Base-by-base conservation (phyloP, 2,329 filamentous ascomycete genomes). In the Fusarium pseudograminearum region DNA sequence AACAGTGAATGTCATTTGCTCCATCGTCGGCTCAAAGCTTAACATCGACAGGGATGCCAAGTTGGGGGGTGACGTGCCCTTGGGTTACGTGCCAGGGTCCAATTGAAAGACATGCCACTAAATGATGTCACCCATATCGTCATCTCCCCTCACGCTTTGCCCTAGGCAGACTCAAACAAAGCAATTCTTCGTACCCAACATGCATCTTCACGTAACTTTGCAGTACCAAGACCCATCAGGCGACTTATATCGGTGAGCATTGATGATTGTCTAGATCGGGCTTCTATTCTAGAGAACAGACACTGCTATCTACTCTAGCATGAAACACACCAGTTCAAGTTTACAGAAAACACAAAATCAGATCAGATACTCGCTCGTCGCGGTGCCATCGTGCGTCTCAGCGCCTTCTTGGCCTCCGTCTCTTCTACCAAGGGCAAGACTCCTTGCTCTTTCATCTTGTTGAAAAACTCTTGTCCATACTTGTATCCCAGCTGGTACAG, bases 401-500 rank as follows among this genome's bases (percentile, higher is more conserved):
- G 80, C 30, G 90, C 90, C 79, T 90, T 91, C 84, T 93, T 93
- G 70, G 91, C 91, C 75, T 92, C 91, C 22, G 89, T 91, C 82
- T 92, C 91, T 75, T 91, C 90, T 51, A 87, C 85, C 46, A 92
- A 74, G 26, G 88, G 88, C 71, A 99, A 81, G 40, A 91, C 86
- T 0, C 95, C 95, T 74, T 97, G 86, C 40, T 92, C 92, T 76
- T 90, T 90, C 78, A 98, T 82, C 72, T 90, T 86, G 55, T 89
- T 88, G 70, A 99, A 80, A 77, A 91, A 98, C 56, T 93, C 89
- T 78, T 91, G 91, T 7, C 94, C 96, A 76, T 90, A 99, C 57
- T 87, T 86, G 80, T 97, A 97, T 2, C 96, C 97, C 14, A 98
- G 86, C 72, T 91, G 86, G 76, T 97, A 97, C 56, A 99, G 95